Conservation (phyloP, 1,284 basidiomycete species). For the Kwoniella shivajii region DNA sequence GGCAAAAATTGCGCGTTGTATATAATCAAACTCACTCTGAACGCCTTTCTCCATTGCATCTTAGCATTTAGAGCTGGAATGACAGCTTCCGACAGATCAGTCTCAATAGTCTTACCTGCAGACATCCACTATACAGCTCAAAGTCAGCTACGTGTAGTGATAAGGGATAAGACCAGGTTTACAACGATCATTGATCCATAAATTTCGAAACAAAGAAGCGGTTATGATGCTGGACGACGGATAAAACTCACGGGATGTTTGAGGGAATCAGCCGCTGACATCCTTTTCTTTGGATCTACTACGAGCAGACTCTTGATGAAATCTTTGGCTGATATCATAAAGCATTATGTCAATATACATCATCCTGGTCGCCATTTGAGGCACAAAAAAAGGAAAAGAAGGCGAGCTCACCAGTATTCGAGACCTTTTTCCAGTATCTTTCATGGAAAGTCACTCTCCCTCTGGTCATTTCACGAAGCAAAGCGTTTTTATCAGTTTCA, state of each 20-base stretch:
- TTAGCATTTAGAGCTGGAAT: constrained; percentile 63
- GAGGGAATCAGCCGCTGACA: constrained; percentile 74
- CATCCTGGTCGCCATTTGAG: not conserved
- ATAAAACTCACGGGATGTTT: constrained; percentile 58
- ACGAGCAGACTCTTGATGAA: constrained; percentile 78
- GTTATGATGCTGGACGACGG: not conserved
- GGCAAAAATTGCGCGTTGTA: no score
- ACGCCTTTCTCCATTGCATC: constrained; percentile 39
- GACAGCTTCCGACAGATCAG: constrained; percentile 70
- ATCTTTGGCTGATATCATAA: constrained; percentile 65
- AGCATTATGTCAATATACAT: not conserved
- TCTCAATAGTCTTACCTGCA: constrained; percentile 57
- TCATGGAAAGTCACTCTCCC: constrained; percentile 89
- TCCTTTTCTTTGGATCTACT: constrained; percentile 70
- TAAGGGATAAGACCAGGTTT: not conserved
- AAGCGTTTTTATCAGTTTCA: constrained; percentile 72
- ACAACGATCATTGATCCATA: no score
- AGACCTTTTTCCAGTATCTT: constrained; percentile 90
- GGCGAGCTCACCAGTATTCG: constrained; percentile 63
- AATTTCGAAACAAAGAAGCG: no score
- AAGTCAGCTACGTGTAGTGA: not conserved
- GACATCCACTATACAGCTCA: constrained; percentile 36
- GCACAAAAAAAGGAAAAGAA: not conserved
- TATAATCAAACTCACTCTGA: constrained; percentile 34
- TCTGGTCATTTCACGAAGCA: constrained; percentile 78